Evolutionary conservation across 2,329 filamentous ascomycete species (phyloP), one percentile per base, ranked within the genome.

Genomic region (Colletotrichum sp.): DNA sequence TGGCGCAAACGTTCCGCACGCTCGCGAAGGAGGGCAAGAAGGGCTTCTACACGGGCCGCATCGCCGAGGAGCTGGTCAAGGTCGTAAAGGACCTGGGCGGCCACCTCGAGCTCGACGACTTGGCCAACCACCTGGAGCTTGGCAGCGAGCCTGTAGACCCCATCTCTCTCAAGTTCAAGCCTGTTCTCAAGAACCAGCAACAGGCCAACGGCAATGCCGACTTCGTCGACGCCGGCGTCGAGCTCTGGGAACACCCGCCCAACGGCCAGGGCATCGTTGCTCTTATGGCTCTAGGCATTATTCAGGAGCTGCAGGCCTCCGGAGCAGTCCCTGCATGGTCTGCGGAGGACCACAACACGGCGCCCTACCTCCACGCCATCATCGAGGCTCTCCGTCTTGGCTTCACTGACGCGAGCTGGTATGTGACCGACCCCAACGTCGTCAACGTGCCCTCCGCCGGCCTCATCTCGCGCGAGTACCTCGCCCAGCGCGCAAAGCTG

Each of bases 231-330:
- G 63, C 69, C 32, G 68, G 68, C 57, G 90, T 98, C 57, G 93
- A 98, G 81, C 87, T 99, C 1, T 99, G 96, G 96, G 97, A 99
- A 82, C 96, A 99, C 82, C 96, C 96, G 43, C 97, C 97, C 10
- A 99, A 99, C 81, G 96, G 97, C 0, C 97, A 99, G 85, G 97
- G 97, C 3, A 96, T 99, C 78, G 95, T 99, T 3, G 97, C 97
- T 0, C 87, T 99, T 36, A 98, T 99, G 93, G 95, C 97, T 0
- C 88, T 99, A 1, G 97, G 97, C 2, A 98, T 99, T 78, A 88
- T 99, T 65, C 93, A 98, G 83, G 93, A 96, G 82, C 90, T 99
- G 2, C 95, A 98, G 84, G 91, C 92, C 75, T 87, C 90, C 18
- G 94, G 93, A 52, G 92, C 92, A 80, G 95, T 99, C 75, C 92